These are phyloP conservation scores for Daedaleopsis sinensis DNA, from an alignment of 768 basidiomycete species.

Conservation along the genomic window DNA sequence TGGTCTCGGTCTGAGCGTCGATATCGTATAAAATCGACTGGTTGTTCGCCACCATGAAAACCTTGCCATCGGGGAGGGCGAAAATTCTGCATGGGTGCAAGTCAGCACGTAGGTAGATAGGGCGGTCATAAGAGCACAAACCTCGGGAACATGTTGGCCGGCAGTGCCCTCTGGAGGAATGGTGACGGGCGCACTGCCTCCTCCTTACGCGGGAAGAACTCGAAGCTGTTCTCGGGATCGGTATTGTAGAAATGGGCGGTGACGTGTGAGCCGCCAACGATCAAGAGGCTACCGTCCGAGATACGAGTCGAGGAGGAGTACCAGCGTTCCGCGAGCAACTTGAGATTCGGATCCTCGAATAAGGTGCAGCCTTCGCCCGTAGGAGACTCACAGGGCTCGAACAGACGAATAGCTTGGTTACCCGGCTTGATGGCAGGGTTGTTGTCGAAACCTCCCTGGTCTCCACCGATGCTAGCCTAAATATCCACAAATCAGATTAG, in stretches of 20 bases:
- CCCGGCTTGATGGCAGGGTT: slow-evolving; percentile 75
- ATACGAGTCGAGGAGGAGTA: slow-evolving; percentile 75
- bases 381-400: slow-evolving; percentile 62
- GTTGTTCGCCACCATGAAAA: slow-evolving; percentile 79
- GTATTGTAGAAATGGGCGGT: slow-evolving; percentile 86
- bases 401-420: slow-evolving; percentile 73
- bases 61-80: slow-evolving; percentile 63
- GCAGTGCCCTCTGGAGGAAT: slow-evolving; percentile 32
- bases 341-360: slow-evolving; percentile 67
- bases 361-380: slow-evolving; percentile 57
- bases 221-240: slow-evolving; percentile 77
- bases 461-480: slow-evolving; percentile 71
- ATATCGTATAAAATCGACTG: slow-evolving; percentile 84
- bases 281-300: slow-evolving; percentile 81
- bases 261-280: slow-evolving; percentile 78
- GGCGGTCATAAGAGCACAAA: slow-evolving; percentile 50
- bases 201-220: slow-evolving; percentile 82
- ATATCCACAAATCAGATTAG: neutral
- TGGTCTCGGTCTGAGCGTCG: slow-evolving; percentile 59
- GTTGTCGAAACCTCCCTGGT: slow-evolving; percentile 65
- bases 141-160: slow-evolving; percentile 45
- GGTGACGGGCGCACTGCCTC: slow-evolving; percentile 28
- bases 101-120: slow-evolving; percentile 64
- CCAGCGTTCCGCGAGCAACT: slow-evolving; percentile 79
- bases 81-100: slow-evolving; percentile 72